phyloP scores from a whole-genome alignment of 129 eudicot species.

The Glebionis coronaria region DNA sequence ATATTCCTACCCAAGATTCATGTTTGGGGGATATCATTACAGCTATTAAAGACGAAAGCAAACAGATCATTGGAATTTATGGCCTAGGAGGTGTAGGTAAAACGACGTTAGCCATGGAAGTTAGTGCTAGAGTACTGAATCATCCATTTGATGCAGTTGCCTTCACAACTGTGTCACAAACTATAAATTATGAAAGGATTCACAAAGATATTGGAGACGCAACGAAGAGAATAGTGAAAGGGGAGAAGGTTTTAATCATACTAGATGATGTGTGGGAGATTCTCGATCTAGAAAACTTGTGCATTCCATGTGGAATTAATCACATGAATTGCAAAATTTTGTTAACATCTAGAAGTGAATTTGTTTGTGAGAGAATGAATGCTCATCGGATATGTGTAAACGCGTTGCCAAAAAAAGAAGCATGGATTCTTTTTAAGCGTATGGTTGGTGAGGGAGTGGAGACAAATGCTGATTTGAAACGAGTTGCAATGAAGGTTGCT shows the following conservation, averaged over 20 bases:
- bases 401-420: not conserved
- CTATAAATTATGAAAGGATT: not conserved
- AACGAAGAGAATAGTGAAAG: not conserved
- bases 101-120: slow-evolving; percentile 14
- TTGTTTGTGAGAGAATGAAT: slow-evolving; percentile 15
- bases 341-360: slow-evolving; percentile 16
- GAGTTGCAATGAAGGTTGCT: slow-evolving; percentile 2
- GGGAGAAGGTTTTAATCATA: slow-evolving; percentile 21
- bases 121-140: not conserved
- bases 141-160: slow-evolving; percentile 1
- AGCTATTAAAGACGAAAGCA: not conserved
- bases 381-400: not conserved
- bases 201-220: not conserved
- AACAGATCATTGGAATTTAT: slow-evolving; percentile 20
- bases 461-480: not conserved
- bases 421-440: slow-evolving; percentile 11
- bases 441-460: not conserved
- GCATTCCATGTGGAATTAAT: slow-evolving; percentile 16
- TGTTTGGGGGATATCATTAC: slow-evolving; percentile 6
- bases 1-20: not conserved
- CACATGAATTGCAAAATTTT: slow-evolving; percentile 20
- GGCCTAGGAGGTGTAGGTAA: slow-evolving; percentile 23
- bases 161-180: not conserved
- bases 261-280: slow-evolving; percentile 22
- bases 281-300: not conserved